Percentiles rank a stretch among this genome's conserved stretches.
Conservation (phyloP, 2,329 filamentous ascomycete genomes). For the Chrysosporium keratinophilum region DNA sequence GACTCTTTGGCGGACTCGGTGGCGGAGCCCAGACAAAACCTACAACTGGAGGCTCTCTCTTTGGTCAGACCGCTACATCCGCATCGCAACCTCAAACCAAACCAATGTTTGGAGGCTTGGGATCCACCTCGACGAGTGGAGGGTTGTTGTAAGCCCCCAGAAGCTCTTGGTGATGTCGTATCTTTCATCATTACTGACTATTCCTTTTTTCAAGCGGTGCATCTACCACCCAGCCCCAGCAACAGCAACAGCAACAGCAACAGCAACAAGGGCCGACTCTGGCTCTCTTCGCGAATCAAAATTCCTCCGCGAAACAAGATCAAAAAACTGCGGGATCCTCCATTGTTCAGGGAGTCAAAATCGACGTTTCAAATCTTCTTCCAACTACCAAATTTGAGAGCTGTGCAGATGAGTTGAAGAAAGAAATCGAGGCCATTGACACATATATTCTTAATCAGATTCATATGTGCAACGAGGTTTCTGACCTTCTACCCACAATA, state of each 20-base stretch:
- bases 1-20: slow-evolving; percentile 22
- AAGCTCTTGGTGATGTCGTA: background rate
- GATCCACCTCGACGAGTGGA: slow-evolving; percentile 22
- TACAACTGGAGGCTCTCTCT: slow-evolving; percentile 18
- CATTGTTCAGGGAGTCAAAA: slow-evolving; percentile 59
- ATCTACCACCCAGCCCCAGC: slow-evolving; percentile 28
- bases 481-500: slow-evolving; percentile 57
- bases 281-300: slow-evolving; percentile 31
- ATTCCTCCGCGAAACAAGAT: slow-evolving; percentile 23
- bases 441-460: slow-evolving; percentile 71
- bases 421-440: slow-evolving; percentile 67
- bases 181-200: background rate
- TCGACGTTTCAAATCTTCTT: slow-evolving; percentile 67
- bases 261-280: slow-evolving; percentile 43
- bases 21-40: slow-evolving; percentile 18
- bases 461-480: slow-evolving; percentile 59
- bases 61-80: slow-evolving; percentile 17
- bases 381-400: slow-evolving; percentile 88
- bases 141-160: slow-evolving; percentile 28
- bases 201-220: slow-evolving; percentile 17
- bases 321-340: slow-evolving; percentile 26
- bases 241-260: slow-evolving; percentile 43
- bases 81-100: slow-evolving; percentile 13
- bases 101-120: slow-evolving; percentile 27
- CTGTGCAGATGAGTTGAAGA: slow-evolving; percentile 69